phyloP scores from a whole-genome alignment of 1,284 basidiomycete species.

The Porogramme epimiltina region DNA sequence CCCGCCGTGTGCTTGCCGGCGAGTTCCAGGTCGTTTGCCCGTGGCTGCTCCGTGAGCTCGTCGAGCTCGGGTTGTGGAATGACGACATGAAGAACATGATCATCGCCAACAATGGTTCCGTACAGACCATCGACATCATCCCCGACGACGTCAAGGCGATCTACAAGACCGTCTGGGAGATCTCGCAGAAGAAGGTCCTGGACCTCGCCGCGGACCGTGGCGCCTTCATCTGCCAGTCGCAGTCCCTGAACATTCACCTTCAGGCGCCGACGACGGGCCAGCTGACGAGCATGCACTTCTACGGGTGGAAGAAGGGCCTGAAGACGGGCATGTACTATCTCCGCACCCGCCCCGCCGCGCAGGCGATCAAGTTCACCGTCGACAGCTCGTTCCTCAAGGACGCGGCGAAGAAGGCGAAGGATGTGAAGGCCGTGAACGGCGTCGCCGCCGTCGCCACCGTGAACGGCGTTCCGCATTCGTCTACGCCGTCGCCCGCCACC shows the following conservation, averaged over 20 bases:
- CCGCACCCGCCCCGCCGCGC: slow-evolving; percentile 90
- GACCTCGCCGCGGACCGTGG: slow-evolving; percentile 98
- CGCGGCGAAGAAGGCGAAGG: slow-evolving; percentile 58
- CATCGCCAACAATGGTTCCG: slow-evolving; percentile 95
- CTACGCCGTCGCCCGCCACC: slow-evolving; percentile 2
- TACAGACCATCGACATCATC: slow-evolving; percentile 88
- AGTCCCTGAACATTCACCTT: slow-evolving; percentile 92
- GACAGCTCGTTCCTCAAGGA: slow-evolving; percentile 78
- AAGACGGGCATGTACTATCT: slow-evolving; percentile 99
- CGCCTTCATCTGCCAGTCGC: slow-evolving; percentile 96
- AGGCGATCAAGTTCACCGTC: slow-evolving; percentile 98
- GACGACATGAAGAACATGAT: slow-evolving; percentile 99
- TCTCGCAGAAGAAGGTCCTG: slow-evolving; percentile 97
- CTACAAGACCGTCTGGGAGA: slow-evolving; percentile 99
- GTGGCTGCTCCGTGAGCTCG: slow-evolving; percentile 96
- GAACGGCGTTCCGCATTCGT: background rate
- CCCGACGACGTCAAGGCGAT: slow-evolving; percentile 93
- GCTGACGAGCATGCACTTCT: slow-evolving; percentile 99
- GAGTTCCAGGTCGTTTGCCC: slow-evolving; percentile 99
- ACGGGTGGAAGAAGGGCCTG: slow-evolving; percentile 99
- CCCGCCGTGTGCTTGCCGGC: slow-evolving; percentile 97
- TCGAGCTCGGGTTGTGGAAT: slow-evolving; percentile 95
- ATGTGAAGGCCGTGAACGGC: slow-evolving; percentile 16
- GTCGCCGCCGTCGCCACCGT: slow-evolving; percentile 8
- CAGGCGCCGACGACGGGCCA: slow-evolving; percentile 92